These are phyloP conservation scores for Xylariaceae sp. DNA, from an alignment of 2,329 filamentous ascomycete genomes.

Conservation along the genomic window DNA sequence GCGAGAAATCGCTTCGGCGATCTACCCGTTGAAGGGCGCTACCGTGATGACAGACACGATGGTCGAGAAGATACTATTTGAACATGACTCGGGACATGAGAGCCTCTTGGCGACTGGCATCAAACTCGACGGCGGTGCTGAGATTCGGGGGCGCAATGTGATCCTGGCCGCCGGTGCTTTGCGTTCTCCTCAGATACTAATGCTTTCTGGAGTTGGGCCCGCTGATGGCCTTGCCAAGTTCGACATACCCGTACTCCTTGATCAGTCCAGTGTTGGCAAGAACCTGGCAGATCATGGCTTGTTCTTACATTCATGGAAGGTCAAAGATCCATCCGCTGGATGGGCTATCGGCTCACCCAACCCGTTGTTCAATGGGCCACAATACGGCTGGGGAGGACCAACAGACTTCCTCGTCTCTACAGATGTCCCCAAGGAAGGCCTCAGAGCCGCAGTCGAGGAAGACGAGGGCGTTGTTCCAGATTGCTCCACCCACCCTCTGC, in stretches of 20 bases:
- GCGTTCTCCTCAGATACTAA: constrained; percentile 23
- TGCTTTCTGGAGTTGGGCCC: constrained; percentile 28
- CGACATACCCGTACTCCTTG: constrained; percentile 26
- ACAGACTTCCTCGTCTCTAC: constrained; percentile 33
- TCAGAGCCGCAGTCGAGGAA: constrained; percentile 27
- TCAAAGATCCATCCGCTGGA: constrained; percentile 28
- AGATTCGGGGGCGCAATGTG: constrained; percentile 15
- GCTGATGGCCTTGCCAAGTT: constrained; percentile 1
- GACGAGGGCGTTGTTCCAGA: constrained; percentile 30
- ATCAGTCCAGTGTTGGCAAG: constrained; percentile 21
- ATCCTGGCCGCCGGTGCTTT: constrained; percentile 24
- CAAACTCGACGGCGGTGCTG: constrained; percentile 14
- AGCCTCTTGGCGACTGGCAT: constrained; percentile 3
- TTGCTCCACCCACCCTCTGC: constrained; percentile 27
- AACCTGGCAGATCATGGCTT: constrained; percentile 24
- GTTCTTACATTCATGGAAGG: constrained; percentile 24
- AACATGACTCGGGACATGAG: background rate
- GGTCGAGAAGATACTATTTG: constrained; percentile 6
- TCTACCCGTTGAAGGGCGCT: constrained; percentile 14
- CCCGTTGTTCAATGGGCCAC: constrained; percentile 29
- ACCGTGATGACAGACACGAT: constrained; percentile 16
- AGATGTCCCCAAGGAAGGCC: constrained; percentile 21
- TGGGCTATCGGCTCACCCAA: constrained; percentile 29
- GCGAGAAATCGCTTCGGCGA: constrained; percentile 37
- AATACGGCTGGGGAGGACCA: constrained; percentile 32